Conservation (phyloP, 257 asterid species). For the Paraleonurus japonicus region DNA sequence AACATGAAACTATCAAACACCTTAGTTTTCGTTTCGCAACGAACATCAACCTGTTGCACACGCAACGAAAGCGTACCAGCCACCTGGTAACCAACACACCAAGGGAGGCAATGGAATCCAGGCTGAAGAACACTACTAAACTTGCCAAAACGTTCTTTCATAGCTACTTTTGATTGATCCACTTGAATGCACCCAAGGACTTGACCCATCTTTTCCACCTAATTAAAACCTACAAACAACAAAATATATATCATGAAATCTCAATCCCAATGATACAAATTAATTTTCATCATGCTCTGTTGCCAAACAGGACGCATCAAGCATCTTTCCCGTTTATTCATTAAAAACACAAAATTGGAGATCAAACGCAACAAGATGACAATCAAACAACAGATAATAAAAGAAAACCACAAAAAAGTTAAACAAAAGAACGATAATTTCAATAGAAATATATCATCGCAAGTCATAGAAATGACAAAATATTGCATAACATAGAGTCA, state of each 20-base stretch:
- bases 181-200: constrained; percentile 35
- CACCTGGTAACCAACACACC: constrained; percentile 35
- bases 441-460: too few species aligned
- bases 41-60: constrained; percentile 38
- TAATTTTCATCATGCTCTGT: neutral
- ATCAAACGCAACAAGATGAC: neutral
- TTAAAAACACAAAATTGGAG: neutral
- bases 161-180: constrained; percentile 39
- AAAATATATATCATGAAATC: neutral
- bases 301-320: neutral
- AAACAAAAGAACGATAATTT: neutral
- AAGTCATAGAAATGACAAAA: neutral
- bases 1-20: neutral
- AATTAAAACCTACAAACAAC: neutral
- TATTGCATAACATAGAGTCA: neutral
- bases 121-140: constrained; percentile 35
- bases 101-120: constrained; percentile 42
- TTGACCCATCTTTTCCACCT: constrained; percentile 31
- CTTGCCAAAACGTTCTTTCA: constrained; percentile 38
- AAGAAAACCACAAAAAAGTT: neutral
- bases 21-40: constrained; percentile 38
- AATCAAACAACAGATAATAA: neutral
- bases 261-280: neutral
- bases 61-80: constrained; percentile 35
- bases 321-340: neutral